These are phyloP conservation scores for Paramecium caudatum DNA, from an alignment of 73 alveolate species.

Conservation along the genomic window DNA sequence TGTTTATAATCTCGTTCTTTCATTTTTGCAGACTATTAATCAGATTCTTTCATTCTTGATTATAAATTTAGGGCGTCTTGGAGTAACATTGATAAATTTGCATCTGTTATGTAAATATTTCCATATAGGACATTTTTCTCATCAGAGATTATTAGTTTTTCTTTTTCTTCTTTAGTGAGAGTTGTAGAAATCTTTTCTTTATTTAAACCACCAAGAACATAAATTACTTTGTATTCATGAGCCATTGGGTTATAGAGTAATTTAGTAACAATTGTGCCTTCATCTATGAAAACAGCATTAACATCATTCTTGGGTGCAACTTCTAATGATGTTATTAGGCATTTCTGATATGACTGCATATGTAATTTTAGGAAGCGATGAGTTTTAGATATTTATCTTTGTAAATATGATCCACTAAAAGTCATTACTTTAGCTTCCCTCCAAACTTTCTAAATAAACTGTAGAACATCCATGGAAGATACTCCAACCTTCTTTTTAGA, in stretches of 20 bases:
- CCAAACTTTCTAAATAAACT: constrained; percentile 33
- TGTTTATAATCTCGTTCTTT: constrained; percentile 74
- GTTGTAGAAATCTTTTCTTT: constrained; percentile 58
- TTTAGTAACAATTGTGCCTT: constrained; percentile 64
- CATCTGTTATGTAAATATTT: constrained; percentile 61
- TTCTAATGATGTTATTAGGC: constrained; percentile 37
- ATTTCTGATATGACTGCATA: constrained; percentile 52
- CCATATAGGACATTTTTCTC: background rate
- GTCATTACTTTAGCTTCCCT: constrained; percentile 66
- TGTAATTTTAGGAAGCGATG: constrained; percentile 55
- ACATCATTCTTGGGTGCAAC: constrained; percentile 57
- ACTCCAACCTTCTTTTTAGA: constrained; percentile 63
- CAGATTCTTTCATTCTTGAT: constrained; percentile 72
- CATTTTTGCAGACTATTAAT: constrained; percentile 31
- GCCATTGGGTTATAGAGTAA: constrained; percentile 55
- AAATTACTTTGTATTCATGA: constrained; percentile 64
- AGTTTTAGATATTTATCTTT: constrained; percentile 50
- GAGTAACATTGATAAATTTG: constrained; percentile 33
- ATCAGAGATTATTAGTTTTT: constrained; percentile 46
- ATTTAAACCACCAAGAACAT: constrained; percentile 54
- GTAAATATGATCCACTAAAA: constrained; percentile 35
- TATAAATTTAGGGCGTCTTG: constrained; percentile 57
- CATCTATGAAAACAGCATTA: constrained; percentile 41
- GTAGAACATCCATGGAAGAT: constrained; percentile 48
- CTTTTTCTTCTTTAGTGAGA: constrained; percentile 36